Percentiles rank a stretch among this genome's conserved stretches.
These are phyloP conservation scores for Mucor circinelloides DNA, from an alignment of 371 early-diverging fungal species.

Conservation along the genomic window DNA sequence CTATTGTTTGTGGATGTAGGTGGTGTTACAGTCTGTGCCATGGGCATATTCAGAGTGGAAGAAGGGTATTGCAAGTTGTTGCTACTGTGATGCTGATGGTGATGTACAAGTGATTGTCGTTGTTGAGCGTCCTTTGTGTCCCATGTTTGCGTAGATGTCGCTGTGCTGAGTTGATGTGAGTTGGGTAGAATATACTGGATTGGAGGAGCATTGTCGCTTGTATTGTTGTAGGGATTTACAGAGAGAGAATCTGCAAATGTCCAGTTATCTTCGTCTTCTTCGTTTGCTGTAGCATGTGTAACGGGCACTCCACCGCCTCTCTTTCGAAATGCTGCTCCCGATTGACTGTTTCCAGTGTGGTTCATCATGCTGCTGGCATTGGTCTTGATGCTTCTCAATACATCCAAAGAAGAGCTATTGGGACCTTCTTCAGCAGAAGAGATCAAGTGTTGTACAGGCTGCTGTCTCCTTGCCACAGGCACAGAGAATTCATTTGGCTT, in stretches of 20 bases:
- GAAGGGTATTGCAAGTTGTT: slow-evolving; percentile 38
- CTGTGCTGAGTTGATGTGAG: slow-evolving; percentile 31
- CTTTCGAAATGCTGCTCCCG: neutral
- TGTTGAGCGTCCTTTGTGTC: slow-evolving; percentile 19
- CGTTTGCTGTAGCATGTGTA: slow-evolving; percentile 25
- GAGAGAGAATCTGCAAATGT: slow-evolving; percentile 36
- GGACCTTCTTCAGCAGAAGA: slow-evolving; percentile 30
- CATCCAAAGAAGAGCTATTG: slow-evolving; percentile 44
- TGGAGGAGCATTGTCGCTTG: slow-evolving; percentile 24
- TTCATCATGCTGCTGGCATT: slow-evolving; percentile 30
- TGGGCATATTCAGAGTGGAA: slow-evolving; percentile 40
- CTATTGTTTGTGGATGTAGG: slow-evolving; percentile 8
- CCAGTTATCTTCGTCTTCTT: slow-evolving; percentile 28
- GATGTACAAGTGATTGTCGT: slow-evolving; percentile 15
- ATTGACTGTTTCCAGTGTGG: slow-evolving; percentile 10
- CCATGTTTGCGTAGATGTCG: slow-evolving; percentile 36
- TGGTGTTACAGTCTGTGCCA: slow-evolving; percentile 38
- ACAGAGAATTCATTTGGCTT: slow-evolving; percentile 49
- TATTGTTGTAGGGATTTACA: slow-evolving; percentile 3
- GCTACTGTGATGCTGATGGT: slow-evolving; percentile 27
- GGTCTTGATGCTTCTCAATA: slow-evolving; percentile 39
- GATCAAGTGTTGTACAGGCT: slow-evolving; percentile 15
- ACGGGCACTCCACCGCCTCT: slow-evolving; percentile 20
- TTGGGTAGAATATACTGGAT: slow-evolving; percentile 42
- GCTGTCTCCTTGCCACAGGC: slow-evolving; percentile 25